Evolutionary conservation across 805 yeast species (phyloP).

Genomic region (Komagataella phaffii): DNA sequence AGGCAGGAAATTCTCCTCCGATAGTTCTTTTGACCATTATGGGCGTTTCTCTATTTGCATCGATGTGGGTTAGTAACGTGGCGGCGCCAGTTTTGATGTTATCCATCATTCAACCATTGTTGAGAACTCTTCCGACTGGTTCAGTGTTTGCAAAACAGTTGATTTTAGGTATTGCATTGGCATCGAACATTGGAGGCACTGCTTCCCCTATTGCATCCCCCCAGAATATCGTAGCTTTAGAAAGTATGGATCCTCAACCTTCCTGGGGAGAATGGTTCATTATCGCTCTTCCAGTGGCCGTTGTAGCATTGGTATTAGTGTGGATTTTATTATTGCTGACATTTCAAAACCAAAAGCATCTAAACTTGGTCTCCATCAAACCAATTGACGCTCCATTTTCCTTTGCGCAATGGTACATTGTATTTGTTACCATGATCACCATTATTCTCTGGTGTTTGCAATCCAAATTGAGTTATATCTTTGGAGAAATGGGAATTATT

Average conservation of each 20-base stretch:
- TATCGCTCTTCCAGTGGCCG: conserved; percentile 70
- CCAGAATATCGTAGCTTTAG: conserved; percentile 85
- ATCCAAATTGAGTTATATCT: conserved; percentile 50
- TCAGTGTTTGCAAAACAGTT: conserved; percentile 73
- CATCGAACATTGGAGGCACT: conserved; percentile 94
- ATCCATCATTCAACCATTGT: conserved; percentile 81
- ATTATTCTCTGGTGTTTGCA: conserved; percentile 86
- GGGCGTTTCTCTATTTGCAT: conserved; percentile 73
- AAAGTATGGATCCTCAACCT: conserved; percentile 72
- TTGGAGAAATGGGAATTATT: conserved; percentile 96
- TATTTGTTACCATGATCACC: conserved; percentile 52
- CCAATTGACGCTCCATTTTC: conserved; percentile 56
- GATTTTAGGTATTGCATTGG: conserved; percentile 83
- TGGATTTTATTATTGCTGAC: conserved; percentile 64
- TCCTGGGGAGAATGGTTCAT: conserved; percentile 93
- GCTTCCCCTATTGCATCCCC: conserved; percentile 96
- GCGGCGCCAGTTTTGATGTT: conserved; percentile 94
- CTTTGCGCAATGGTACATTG: conserved; percentile 61
- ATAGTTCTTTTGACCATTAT: conserved; percentile 66
- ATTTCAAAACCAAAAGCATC: conserved; percentile 31
- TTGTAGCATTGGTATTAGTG: conserved; percentile 45
- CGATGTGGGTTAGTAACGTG: conserved; percentile 95
- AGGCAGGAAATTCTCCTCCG: conserved; percentile 80
- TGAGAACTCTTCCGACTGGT: conserved; percentile 70
- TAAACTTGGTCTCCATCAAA: conserved; percentile 39